Base-by-base conservation (phyloP, 139 green algal genomes). In the Gonium pectorale region DNA sequence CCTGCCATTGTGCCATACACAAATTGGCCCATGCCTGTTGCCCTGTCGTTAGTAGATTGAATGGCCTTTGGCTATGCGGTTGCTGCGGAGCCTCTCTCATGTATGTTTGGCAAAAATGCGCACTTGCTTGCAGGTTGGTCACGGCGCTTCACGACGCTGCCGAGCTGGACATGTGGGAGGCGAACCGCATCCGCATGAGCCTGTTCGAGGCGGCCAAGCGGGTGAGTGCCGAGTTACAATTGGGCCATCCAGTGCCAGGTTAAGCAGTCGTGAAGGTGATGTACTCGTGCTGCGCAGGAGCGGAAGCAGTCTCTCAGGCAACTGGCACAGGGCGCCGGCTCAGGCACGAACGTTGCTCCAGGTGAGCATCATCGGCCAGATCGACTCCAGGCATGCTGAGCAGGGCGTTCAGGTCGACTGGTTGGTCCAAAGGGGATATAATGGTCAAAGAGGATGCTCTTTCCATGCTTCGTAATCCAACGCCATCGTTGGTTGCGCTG, bases 111-210 rank as follows among this genome's bases (percentile, higher is more conserved):
- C n/a, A n/a, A n/a, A n/a, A n/a, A 13, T 38, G 59, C 59, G 9
- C 5, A 19, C 59, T 7, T 38, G 6, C 59, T 24, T 8, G 5
- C 62, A 83, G 92, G 84, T 67, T 83, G 37, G 59, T 92, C 26
- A 91, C 95, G 43, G 93, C 88, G 3, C 78, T 94, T 5, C 86
- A 92, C 69, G 90, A 90, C 31, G 94, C 94, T 4, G 88, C 89
- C 4, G 79, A 94, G 21, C 81, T 95, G 56, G 94, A 97, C 83
- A 26, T 73, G 27, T 78, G n/a, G 26, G 86, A 86, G n/a, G 49
- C 80, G 52, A 72, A 79, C 5, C 27, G 27, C 5, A 35, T 38
- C 40, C 40, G 75, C 1, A 54, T 40, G 73, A 6, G 56, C 27
- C 73, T 81, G 35, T 35, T 69, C 5, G 0, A 24, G 33, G 52